Evolutionary conservation across 495 filamentous ascomycete genomes (phyloP), one percentile per base, ranked within the genome.

Genomic region (Darksidea phi): DNA sequence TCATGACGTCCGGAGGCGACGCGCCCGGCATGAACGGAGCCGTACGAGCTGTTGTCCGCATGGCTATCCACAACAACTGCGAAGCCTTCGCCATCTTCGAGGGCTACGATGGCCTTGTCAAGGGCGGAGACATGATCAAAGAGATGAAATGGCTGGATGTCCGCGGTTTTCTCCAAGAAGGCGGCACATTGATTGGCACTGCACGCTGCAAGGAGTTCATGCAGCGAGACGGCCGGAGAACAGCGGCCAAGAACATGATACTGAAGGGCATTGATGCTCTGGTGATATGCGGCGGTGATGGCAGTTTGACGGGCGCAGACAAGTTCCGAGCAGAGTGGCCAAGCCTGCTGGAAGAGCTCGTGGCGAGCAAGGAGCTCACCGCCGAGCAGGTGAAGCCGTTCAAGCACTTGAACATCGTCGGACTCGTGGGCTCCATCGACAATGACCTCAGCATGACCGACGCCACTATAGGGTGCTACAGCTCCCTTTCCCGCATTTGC

Each of bases 401-500:
- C 76, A 78, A 81, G 61, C 82, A 91, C 54, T 80, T 99, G 60
- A 97, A 97, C 74, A 96, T 99, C 61, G 91, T 96, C 25, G 95
- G 95, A 20, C 78, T 97, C 52, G 95, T 99, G 18, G 95, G 95
- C 21, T 95, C 90, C 25, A 99, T 99, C 58, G 95, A 99, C 79
- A 99, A 99, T 71, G 95, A 99, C 70, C 88, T 99, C 77, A 92
- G 90, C 38, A 88, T 88, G 53, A 99, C 95, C 21, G 95, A 99
- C 71, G 93, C 94, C 52, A 99, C 95, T 21, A 97, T 99, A 73
- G 95, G 95, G 48, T 94, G 90, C 67, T 97, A 95, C 76, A 95
- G 91, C 32, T 95, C 94, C 21, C 79, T 99, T 34, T 84, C 86
- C 5, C 84, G 93, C 52, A 94, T 99, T 64, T 97, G 94, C 76